Conservation (phyloP, 352 stramenopile species). For the Thalassiosira ordinaria region DNA sequence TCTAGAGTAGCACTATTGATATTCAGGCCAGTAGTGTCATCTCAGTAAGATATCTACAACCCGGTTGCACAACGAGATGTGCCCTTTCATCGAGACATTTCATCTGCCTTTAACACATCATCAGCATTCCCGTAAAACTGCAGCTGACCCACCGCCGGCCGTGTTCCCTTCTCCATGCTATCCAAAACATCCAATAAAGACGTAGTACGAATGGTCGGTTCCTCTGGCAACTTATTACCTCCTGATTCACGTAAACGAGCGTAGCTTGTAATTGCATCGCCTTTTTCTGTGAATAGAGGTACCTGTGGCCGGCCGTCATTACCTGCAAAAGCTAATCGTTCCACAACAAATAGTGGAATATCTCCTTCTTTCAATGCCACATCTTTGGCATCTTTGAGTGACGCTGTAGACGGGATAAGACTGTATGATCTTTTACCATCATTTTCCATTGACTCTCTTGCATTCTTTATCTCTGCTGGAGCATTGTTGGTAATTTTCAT, state of each 20-base stretch:
- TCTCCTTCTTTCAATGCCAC: constrained; percentile 42
- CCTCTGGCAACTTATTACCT: constrained; percentile 42
- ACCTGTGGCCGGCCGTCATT: constrained; percentile 48
- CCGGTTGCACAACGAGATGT: too few relatives aligned
- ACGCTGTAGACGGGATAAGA: constrained; percentile 53
- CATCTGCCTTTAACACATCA: constrained; percentile 59
- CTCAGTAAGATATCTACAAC: too few relatives aligned
- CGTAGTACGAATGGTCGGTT: constrained; percentile 55
- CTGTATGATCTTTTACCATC: constrained; percentile 10
- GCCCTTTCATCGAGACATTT: constrained; percentile 40
- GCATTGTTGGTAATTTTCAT: constrained; percentile 36
- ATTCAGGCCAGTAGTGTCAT: too few relatives aligned
- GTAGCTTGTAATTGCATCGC: constrained; percentile 62
- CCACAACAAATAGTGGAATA: constrained; percentile 61
- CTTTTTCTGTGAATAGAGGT: constrained; percentile 61
- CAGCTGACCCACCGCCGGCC: constrained; percentile 55
- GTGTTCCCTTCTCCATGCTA: constrained; percentile 68
- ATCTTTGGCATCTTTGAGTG: constrained; percentile 51
- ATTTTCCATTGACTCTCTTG: constrained; percentile 20
- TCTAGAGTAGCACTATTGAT: too few relatives aligned
- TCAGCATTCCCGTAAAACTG: constrained; percentile 68
- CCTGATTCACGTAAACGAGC: constrained; percentile 50
- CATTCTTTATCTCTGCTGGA: constrained; percentile 51
- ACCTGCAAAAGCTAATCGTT: constrained; percentile 63
- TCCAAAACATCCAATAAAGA: constrained; percentile 60